Base-by-base conservation (phyloP, 129 eudicot species). In the Tagetes patula region DNA sequence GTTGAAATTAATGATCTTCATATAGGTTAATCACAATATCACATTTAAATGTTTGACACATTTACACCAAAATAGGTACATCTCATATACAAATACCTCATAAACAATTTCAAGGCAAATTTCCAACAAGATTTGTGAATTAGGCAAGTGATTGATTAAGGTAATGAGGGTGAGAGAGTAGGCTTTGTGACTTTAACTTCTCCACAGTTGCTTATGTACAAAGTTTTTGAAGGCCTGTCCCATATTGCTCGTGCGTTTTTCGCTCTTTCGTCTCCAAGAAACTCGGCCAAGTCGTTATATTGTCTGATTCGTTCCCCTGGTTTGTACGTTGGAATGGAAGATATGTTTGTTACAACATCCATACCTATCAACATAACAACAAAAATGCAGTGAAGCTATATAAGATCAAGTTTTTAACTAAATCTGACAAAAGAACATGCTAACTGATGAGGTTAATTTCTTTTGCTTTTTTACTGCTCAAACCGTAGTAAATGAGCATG, bases 191-290 rank as follows among this genome's bases (percentile, higher is more conserved):
- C 99, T 78, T 80, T 82, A 33, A 90, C 75, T 54, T 82, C 97
- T 33, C 99, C 99, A 75, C 99, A 94, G 73, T 90, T 85, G 50
- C 99, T 94, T 38, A 90, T 90, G 69, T 90, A 94, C 10, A 94
- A 64, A 14, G 99, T 87, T 74, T 90, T 75, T 30, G 84, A 96
- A 39, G 99, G 99, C 41, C 78, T 79, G 72, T 94, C 83, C 99
- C 99, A 94, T 42, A 90, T 84, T 8, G 87, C 89, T 20, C 99
- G 97, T 1, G 96, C 99, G 60, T 1, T 85, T 81, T 85, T 89
- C 38, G 99, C 99, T 86, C 99, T 90, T 62, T 69, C 99, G 42
- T 94, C 99, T 31, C 99, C 99, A 30, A 94, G 14, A 75, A 88
- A 88, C 86, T 88, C 97, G 0, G 99, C 99, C 38, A 94, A 76